phyloP scores from a whole-genome alignment of 306 rosid species.

The Arachis stenosperma region DNA sequence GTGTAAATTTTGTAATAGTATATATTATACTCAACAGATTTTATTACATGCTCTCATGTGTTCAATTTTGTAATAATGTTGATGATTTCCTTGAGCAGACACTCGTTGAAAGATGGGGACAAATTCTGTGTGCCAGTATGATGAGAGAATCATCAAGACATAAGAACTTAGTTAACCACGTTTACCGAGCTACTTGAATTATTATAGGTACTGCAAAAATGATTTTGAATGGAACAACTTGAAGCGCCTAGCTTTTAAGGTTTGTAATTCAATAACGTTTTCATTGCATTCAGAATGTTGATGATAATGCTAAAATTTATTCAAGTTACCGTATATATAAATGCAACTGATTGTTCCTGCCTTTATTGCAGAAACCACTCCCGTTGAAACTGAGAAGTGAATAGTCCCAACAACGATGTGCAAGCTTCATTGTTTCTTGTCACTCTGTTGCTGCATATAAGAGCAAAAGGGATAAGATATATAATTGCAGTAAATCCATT shows the following conservation, averaged over 20 bases:
- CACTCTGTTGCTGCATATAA: constrained; percentile 39
- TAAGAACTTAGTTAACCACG: constrained; percentile 64
- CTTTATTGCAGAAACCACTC: constrained; percentile 47
- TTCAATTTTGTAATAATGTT: not conserved
- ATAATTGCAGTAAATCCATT: not conserved
- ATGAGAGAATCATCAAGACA: constrained; percentile 93
- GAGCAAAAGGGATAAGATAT: not conserved
- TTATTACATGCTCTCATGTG: too few relatives aligned
- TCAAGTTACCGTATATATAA: too few relatives aligned
- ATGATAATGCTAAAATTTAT: not conserved
- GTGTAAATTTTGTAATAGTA: too few relatives aligned
- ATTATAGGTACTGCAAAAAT: constrained; percentile 77
- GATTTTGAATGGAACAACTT: constrained; percentile 95
- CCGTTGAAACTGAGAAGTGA: constrained; percentile 46
- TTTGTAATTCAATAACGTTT: constrained; percentile 26
- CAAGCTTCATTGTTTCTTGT: constrained; percentile 20
- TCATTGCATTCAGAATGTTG: constrained; percentile 7
- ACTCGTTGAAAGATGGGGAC: constrained; percentile 87
- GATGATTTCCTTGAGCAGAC: constrained; percentile 41
- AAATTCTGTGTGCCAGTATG: constrained; percentile 79
- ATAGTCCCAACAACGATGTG: not conserved
- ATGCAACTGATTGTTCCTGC: too few relatives aligned
- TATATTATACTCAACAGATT: too few relatives aligned
- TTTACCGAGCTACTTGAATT: not conserved
- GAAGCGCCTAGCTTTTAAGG: constrained; percentile 71